Evolutionary conservation across 345 rosid species (phyloP).

Genomic region (Rhodamnia rubescens): DNA sequence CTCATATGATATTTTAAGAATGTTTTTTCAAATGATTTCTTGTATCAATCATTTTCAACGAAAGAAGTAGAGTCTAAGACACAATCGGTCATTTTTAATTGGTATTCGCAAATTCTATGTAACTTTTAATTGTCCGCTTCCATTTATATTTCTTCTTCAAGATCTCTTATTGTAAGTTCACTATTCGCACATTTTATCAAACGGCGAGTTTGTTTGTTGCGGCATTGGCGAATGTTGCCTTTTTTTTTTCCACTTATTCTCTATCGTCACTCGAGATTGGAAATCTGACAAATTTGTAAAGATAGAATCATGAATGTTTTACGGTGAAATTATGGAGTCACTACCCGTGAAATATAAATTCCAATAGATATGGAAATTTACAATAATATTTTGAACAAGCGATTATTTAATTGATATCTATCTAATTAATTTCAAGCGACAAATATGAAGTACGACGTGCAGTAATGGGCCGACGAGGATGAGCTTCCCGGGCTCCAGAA

Average conservation of each 20-base stretch:
- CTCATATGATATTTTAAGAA: not conserved
- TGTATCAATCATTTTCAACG: rapidly evolving
- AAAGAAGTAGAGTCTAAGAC: not conserved
- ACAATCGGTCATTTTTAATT: not conserved
- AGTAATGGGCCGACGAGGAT: not conserved
- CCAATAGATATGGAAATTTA: not conserved
- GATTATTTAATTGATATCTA: not conserved
- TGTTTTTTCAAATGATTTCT: rapidly evolving
- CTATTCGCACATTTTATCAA: not conserved
- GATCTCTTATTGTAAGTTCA: not conserved
- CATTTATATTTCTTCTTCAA: not conserved
- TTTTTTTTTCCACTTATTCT: too few species aligned
- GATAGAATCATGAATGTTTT: not conserved
- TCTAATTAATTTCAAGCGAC: not conserved
- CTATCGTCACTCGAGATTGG: too few species aligned
- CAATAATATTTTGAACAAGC: not conserved
- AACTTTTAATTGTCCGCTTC: not conserved
- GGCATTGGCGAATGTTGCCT: not conserved
- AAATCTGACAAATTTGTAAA: not conserved
- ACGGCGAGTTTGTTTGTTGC: not conserved
- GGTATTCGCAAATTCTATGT: too few species aligned
- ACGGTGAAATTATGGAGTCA: not conserved
- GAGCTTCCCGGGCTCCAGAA: not conserved
- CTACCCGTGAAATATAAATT: not conserved
- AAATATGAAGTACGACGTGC: not conserved